Evolutionary conservation across 495 filamentous ascomycete species (phyloP).

Genomic region (Stereocaulon alpinum): DNA sequence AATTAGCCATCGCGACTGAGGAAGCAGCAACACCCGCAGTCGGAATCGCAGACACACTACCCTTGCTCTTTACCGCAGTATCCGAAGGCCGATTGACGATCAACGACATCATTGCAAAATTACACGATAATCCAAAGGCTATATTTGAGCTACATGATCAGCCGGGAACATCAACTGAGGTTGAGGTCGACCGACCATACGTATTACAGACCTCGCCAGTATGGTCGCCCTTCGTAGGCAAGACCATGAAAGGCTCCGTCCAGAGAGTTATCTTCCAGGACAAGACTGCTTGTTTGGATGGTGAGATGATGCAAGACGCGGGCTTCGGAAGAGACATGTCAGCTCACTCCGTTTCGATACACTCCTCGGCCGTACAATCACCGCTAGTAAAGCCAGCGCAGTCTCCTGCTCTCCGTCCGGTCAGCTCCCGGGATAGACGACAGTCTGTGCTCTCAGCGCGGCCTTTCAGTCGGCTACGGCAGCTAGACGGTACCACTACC

Average conservation of each 20-base stretch:
- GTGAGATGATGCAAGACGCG: slow-evolving; percentile 45
- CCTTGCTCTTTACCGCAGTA: slow-evolving; percentile 69
- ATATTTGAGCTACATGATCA: slow-evolving; percentile 87
- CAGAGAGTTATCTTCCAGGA: slow-evolving; percentile 71
- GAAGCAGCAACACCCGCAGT: slow-evolving; percentile 47
- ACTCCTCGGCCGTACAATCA: slow-evolving; percentile 25
- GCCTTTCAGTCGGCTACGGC: slow-evolving; percentile 14
- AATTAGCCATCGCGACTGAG: slow-evolving; percentile 52
- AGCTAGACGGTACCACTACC: slow-evolving; percentile 20
- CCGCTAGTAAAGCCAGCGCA: slow-evolving; percentile 42
- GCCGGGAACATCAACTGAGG: slow-evolving; percentile 59
- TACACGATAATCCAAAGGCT: slow-evolving; percentile 73
- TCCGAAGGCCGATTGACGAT: slow-evolving; percentile 64
- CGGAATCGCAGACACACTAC: slow-evolving; percentile 68
- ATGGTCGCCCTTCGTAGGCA: slow-evolving; percentile 72
- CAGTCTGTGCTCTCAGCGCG: slow-evolving; percentile 20
- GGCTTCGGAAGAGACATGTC: slow-evolving; percentile 68
- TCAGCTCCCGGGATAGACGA: slow-evolving; percentile 38
- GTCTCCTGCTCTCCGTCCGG: slow-evolving; percentile 28
- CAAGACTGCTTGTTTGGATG: slow-evolving; percentile 69
- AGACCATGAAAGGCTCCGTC: slow-evolving; percentile 59
- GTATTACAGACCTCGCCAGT: slow-evolving; percentile 40
- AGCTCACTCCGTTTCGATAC: slow-evolving; percentile 42
- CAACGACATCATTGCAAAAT: slow-evolving; percentile 57
- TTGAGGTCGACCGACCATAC: slow-evolving; percentile 63